Conservation (phyloP, 2,329 filamentous ascomycete genomes). For the Coccinonectria pachysandricola region DNA sequence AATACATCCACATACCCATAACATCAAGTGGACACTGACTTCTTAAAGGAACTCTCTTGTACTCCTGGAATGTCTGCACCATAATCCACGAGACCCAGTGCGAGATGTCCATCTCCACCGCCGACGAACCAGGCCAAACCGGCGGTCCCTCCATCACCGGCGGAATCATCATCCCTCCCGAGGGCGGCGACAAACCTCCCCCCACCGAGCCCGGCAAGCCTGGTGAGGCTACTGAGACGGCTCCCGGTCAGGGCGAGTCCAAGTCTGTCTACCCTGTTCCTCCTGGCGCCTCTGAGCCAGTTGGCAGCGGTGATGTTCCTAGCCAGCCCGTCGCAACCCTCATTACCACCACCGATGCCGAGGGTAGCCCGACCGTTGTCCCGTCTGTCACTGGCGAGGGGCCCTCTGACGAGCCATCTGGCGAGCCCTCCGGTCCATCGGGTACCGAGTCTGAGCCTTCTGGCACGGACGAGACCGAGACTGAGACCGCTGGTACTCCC, state of each 20-base stretch:
- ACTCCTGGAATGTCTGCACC: slow-evolving; percentile 28
- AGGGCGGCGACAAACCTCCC: slow-evolving; percentile 8
- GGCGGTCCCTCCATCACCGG: slow-evolving; percentile 5
- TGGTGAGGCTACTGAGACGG: slow-evolving; percentile 4
- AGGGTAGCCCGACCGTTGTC: slow-evolving; percentile 10
- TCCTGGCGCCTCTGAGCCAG: slow-evolving; percentile 4
- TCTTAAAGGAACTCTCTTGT: too few relatives aligned
- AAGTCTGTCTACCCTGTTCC: slow-evolving; percentile 8
- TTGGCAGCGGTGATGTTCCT: too few relatives aligned
- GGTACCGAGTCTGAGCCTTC: too few relatives aligned
- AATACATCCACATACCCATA: too few relatives aligned
- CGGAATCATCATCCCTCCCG: slow-evolving; percentile 5
- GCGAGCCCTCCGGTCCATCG: slow-evolving; percentile 8
- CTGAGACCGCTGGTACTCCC: slow-evolving; percentile 5
- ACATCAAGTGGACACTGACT: too few relatives aligned
- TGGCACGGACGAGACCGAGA: too few relatives aligned
- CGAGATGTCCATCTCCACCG: slow-evolving; percentile 20
- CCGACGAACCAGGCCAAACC: slow-evolving; percentile 4
- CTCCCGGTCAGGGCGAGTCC: slow-evolving; percentile 4
- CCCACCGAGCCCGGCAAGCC: slow-evolving; percentile 7
- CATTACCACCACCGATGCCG: slow-evolving; percentile 10
- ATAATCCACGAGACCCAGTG: slow-evolving; percentile 26
- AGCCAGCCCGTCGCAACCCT: slow-evolving; percentile 7
- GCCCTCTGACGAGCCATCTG: slow-evolving; percentile 9
- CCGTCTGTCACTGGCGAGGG: too few relatives aligned